Conservation (phyloP, 331 rosid species). For the Arachis monticola region DNA sequence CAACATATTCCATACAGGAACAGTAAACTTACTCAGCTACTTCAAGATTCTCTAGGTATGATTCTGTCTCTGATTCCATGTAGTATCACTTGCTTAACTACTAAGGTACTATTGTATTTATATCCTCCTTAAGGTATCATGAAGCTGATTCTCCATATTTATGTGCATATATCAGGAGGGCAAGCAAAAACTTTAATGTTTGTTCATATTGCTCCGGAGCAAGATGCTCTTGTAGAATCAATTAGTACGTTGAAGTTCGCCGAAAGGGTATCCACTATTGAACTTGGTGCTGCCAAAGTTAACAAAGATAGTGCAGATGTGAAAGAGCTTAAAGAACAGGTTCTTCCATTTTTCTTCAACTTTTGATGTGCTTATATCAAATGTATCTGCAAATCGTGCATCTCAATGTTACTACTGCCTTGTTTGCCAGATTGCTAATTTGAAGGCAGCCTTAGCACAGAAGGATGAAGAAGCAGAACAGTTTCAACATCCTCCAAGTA, state of each 20-base stretch:
- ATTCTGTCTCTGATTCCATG: slow-evolving; percentile 1
- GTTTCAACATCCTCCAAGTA: slow-evolving; percentile 42
- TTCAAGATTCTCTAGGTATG: slow-evolving; percentile 96
- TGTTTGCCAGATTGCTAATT: slow-evolving; percentile 63
- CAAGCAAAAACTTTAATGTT: slow-evolving; percentile 99
- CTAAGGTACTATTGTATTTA: background rate
- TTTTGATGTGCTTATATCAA: background rate
- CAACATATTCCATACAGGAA: slow-evolving; percentile 93
- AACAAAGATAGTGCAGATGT: slow-evolving; percentile 80
- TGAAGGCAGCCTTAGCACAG: slow-evolving; percentile 70
- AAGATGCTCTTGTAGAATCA: slow-evolving; percentile 82
- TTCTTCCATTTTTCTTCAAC: slow-evolving; percentile 24
- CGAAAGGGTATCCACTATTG: slow-evolving; percentile 89
- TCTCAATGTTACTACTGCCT: slow-evolving; percentile 2
- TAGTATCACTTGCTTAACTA: no score
- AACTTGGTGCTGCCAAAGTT: slow-evolving; percentile 91
- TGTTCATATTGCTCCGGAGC: slow-evolving; percentile 91
- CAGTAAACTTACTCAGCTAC: slow-evolving; percentile 94
- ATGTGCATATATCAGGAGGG: slow-evolving; percentile 66
- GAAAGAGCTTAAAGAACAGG: slow-evolving; percentile 96
- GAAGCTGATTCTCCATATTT: slow-evolving; percentile 11
- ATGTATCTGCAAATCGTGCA: slow-evolving; percentile 3
- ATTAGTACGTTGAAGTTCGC: slow-evolving; percentile 94
- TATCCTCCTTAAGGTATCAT: slow-evolving; percentile 10
- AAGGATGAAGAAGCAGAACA: slow-evolving; percentile 67